These are phyloP conservation scores for Phycomyces nitens DNA, from an alignment of 192 early-diverging fungal species.

Conservation along the genomic window DNA sequence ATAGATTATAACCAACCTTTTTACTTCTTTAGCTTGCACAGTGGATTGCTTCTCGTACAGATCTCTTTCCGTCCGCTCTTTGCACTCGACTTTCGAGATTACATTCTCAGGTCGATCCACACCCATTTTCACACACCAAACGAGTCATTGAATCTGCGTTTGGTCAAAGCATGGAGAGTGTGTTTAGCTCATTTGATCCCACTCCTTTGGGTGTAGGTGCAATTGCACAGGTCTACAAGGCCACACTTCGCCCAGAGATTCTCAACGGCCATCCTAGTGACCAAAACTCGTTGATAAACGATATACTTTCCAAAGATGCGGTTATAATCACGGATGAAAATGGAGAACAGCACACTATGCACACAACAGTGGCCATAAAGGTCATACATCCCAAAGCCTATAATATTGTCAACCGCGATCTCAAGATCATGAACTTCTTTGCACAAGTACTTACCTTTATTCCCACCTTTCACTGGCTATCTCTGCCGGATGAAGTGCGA, in stretches of 20 bases:
- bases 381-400: slow-evolving; percentile 84
- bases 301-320: not conserved
- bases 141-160: slow-evolving; percentile 62
- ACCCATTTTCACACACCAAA: slow-evolving; percentile 68
- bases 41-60: slow-evolving; percentile 90
- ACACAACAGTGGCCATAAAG: slow-evolving; percentile 77
- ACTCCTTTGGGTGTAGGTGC: slow-evolving; percentile 88
- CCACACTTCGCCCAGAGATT: slow-evolving; percentile 41
- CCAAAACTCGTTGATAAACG: slow-evolving; percentile 9
- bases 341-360: slow-evolving; percentile 22
- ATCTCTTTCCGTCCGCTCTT: slow-evolving; percentile 76
- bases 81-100: slow-evolving; percentile 73
- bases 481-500: slow-evolving; percentile 82
- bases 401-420: slow-evolving; percentile 66
- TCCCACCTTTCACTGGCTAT: slow-evolving; percentile 83
- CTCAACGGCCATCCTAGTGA: slow-evolving; percentile 13
- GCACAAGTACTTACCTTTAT: slow-evolving; percentile 63
- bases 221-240: slow-evolving; percentile 88
- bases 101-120: slow-evolving; percentile 78
- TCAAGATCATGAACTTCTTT: slow-evolving; percentile 75
- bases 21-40: slow-evolving; percentile 64
- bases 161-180: slow-evolving; percentile 59
- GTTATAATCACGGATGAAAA: slow-evolving; percentile 21
- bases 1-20: not conserved
- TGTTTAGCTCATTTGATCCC: slow-evolving; percentile 78